phyloP scores from a whole-genome alignment of 768 basidiomycete genomes.

The Scleroderma citrinum region DNA sequence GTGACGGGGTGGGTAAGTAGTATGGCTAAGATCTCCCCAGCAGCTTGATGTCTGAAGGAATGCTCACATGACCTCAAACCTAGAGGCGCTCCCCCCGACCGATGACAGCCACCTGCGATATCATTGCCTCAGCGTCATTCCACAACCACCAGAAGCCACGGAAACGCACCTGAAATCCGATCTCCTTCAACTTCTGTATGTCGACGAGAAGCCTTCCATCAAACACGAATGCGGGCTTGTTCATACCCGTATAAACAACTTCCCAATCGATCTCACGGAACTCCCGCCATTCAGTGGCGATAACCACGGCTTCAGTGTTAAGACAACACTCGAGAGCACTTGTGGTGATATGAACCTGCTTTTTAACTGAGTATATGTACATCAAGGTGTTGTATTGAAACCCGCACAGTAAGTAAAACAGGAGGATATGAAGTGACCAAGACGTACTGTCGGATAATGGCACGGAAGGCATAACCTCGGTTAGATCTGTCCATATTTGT shows the following conservation, averaged over 20 bases:
- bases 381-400: background rate
- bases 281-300: constrained; percentile 98
- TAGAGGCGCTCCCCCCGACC: constrained; percentile 47
- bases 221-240: constrained; percentile 98
- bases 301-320: constrained; percentile 86
- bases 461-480: constrained; percentile 59
- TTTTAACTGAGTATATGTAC: constrained; percentile 55
- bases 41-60: no score
- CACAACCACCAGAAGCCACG: background rate
- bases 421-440: background rate
- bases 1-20: no score
- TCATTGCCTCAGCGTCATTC: background rate
- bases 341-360: constrained; percentile 72
- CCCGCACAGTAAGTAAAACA: background rate
- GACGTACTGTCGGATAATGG: constrained; percentile 64
- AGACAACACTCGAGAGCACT: constrained; percentile 86
- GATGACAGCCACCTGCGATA: constrained; percentile 48
- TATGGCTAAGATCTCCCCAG: no score
- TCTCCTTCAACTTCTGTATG: constrained; percentile 66
- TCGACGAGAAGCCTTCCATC: constrained; percentile 90
- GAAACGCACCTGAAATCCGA: constrained; percentile 76
- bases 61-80: background rate
- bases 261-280: constrained; percentile 92
- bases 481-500: constrained; percentile 84
- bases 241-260: constrained; percentile 79